A percentile compares a stretch with the other conserved stretches of the same genome.
phyloP scores from a whole-genome alignment of 2,329 filamentous ascomycete genomes.

The Gremmenia infestans region DNA sequence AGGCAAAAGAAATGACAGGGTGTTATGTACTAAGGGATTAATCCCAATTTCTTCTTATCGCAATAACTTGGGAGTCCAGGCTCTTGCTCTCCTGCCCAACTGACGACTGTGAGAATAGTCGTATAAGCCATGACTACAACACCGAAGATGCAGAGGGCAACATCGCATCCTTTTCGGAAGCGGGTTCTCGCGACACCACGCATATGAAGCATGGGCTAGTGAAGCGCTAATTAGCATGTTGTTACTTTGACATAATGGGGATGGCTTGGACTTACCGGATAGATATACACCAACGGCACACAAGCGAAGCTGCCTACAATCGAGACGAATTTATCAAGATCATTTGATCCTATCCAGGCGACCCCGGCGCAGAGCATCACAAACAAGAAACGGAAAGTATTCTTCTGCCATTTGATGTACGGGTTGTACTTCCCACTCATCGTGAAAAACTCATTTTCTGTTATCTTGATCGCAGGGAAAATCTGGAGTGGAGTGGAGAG shows the following conservation, averaged over 20 bases:
- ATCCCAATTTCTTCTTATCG: conserved; percentile 37
- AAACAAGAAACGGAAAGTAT: conserved; percentile 88
- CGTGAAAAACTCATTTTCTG: conserved; percentile 89
- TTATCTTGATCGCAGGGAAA: conserved; percentile 95
- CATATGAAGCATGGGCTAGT: conserved; percentile 88
- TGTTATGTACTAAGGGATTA: neutral
- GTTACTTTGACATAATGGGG: conserved; percentile 4
- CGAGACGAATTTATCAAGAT: conserved; percentile 95
- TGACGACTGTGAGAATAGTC: conserved; percentile 77
- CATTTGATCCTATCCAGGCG: conserved; percentile 86
- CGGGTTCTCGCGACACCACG: conserved; percentile 67
- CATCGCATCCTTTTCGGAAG: conserved; percentile 65
- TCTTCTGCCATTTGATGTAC: conserved; percentile 99
- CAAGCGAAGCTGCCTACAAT: conserved; percentile 97
- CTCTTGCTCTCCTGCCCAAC: conserved; percentile 64
- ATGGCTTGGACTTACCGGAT: conserved; percentile 67
- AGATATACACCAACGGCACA: conserved; percentile 94
- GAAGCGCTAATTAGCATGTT: conserved; percentile 69
- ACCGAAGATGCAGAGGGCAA: conserved; percentile 76
- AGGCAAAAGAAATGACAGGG: neutral
- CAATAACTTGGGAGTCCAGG: conserved; percentile 57
- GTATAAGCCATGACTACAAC: conserved; percentile 88
- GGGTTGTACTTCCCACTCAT: conserved; percentile 96
- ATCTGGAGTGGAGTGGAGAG: conserved; percentile 94
- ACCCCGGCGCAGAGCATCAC: conserved; percentile 82